phyloP scores from a whole-genome alignment of 2,329 filamentous ascomycete species.

The Magnaporthiopsis incrustans region DNA sequence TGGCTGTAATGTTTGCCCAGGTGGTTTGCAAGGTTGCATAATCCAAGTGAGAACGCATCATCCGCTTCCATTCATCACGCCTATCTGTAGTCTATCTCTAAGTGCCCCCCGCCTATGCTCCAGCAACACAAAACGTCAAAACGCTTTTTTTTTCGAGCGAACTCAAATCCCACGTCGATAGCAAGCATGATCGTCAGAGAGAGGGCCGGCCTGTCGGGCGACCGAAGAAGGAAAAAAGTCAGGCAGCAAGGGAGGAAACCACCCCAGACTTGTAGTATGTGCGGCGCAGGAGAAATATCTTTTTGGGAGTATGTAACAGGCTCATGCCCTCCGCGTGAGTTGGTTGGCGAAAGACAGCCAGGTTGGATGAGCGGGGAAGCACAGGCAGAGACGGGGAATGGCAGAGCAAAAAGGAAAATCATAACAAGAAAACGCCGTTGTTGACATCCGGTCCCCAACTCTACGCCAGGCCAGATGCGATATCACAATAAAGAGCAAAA shows the following conservation, averaged over 20 bases:
- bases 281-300: not conserved
- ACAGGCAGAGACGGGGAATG: not conserved
- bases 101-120: not conserved
- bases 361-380: not conserved
- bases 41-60: not conserved
- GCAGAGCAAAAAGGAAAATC: not conserved
- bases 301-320: not conserved
- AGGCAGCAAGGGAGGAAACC: too few species aligned
- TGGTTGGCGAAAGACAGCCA: not conserved
- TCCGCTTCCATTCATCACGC: not conserved
- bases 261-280: not conserved
- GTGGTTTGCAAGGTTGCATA: not conserved
- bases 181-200: not conserved
- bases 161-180: not conserved
- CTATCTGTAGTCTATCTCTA: not conserved
- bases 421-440: not conserved
- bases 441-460: conserved; percentile 1
- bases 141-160: not conserved
- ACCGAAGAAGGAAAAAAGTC: not conserved
- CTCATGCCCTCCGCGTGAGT: not conserved
- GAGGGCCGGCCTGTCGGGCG: not conserved
- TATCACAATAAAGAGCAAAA: not conserved
- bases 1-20: not conserved
- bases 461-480: conserved; percentile 5
- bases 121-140: not conserved